Percentiles rank a stretch among this genome's conserved stretches.
These are phyloP conservation scores for Talaromyces trachyspermus DNA, from an alignment of 495 filamentous ascomycete species.

Conservation along the genomic window DNA sequence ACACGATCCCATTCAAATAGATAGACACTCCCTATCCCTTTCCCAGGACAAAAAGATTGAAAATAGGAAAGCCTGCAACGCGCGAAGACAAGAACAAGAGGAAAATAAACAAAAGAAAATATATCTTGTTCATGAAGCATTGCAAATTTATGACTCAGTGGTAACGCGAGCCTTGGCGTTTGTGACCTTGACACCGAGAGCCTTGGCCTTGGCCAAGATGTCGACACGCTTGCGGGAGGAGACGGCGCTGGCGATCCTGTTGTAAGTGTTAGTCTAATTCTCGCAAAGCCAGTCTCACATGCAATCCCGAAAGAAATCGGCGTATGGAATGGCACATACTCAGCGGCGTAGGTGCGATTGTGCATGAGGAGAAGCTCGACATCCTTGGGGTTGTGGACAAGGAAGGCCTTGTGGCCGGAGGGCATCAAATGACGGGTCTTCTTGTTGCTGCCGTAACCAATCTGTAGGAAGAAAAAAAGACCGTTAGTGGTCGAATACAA, in stretches of 20 bases:
- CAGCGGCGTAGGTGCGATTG: slow-evolving; percentile 96
- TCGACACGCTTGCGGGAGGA: slow-evolving; percentile 97
- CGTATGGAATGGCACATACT: slow-evolving; percentile 57
- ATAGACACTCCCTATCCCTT: background rate
- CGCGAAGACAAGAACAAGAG: slow-evolving; percentile 7
- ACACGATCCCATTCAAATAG: slow-evolving; percentile 2
- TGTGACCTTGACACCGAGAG: slow-evolving; percentile 96
- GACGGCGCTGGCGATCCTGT: slow-evolving; percentile 91
- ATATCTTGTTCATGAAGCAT: slow-evolving; percentile 7
- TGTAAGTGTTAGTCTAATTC: slow-evolving; percentile 1
- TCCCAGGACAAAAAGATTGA: background rate
- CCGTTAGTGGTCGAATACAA: slow-evolving; percentile 12
- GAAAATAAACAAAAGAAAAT: slow-evolving; percentile 4
- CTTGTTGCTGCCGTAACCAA: slow-evolving; percentile 96
- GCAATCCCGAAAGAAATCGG: background rate
- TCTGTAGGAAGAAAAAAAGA: slow-evolving; percentile 43
- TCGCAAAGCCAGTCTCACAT: too few relatives aligned
- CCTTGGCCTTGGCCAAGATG: slow-evolving; percentile 92
- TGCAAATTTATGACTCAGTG: slow-evolving; percentile 74
- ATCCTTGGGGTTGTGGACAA: slow-evolving; percentile 91
- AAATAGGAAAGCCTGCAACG: background rate
- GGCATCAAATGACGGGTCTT: slow-evolving; percentile 99
- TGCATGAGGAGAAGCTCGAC: slow-evolving; percentile 99
- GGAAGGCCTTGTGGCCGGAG: slow-evolving; percentile 98
- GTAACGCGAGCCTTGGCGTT: slow-evolving; percentile 98